These are phyloP conservation scores for Cercospora brassicicola DNA, from an alignment of 2,329 filamentous ascomycete species.

Conservation along the genomic window DNA sequence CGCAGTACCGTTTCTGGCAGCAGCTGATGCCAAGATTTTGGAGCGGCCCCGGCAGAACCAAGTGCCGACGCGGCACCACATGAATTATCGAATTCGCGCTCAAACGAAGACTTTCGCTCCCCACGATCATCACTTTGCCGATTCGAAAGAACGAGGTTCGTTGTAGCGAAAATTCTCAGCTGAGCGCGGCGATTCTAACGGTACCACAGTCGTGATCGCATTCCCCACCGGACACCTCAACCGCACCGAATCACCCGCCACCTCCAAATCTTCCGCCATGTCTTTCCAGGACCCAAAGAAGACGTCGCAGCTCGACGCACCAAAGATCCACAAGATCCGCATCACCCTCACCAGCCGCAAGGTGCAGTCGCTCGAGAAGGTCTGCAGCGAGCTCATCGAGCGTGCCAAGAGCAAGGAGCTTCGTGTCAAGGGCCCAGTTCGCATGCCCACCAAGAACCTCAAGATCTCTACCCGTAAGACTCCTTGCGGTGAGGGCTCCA, in stretches of 20 bases:
- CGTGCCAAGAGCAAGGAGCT: constrained; percentile 98
- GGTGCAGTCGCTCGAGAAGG: constrained; percentile 94
- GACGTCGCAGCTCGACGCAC: constrained; percentile 78
- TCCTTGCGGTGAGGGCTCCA: constrained; percentile 98
- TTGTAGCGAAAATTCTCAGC: not conserved
- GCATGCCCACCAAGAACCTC: constrained; percentile 94
- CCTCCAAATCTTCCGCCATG: constrained; percentile 56
- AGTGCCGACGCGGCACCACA: not conserved
- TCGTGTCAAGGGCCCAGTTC: constrained; percentile 96
- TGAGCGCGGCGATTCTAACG: constrained; percentile 18
- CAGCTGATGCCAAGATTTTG: constrained; percentile 1
- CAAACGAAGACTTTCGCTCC: constrained; percentile 28
- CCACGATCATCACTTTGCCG: constrained; percentile 57
- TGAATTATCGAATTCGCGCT: constrained; percentile 15
- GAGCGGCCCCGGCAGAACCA: not conserved
- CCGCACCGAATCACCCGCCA: constrained; percentile 23
- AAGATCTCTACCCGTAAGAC: constrained; percentile 99
- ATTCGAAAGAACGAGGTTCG: constrained; percentile 41
- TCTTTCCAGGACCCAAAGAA: constrained; percentile 96
- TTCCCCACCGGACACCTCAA: constrained; percentile 40
- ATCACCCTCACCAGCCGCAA: constrained; percentile 97
- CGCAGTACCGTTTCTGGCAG: constrained; percentile 12
- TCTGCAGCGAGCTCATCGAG: constrained; percentile 97
- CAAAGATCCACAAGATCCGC: constrained; percentile 96
- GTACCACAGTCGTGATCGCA: constrained; percentile 51